Evolutionary conservation across 2,329 filamentous ascomycete species (phyloP), one percentile per base, ranked within the genome.

Genomic region (Paraphoma sp.): DNA sequence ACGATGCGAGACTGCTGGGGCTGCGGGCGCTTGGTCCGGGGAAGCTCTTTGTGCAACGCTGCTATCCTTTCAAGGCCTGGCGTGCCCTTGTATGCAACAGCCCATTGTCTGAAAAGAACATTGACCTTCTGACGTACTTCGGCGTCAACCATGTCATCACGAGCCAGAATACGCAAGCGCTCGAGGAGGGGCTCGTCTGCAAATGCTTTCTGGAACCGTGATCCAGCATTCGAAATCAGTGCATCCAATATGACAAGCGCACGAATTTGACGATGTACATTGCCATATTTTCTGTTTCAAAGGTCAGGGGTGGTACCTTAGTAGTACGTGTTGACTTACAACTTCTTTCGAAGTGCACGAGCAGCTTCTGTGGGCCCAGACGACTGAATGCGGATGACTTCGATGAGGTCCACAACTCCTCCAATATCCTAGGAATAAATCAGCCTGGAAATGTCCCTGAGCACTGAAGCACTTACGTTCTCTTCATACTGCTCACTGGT

Each of bases 311-410:
- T n/a, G 30, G 38, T 17, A 29, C 31, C 41, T 11, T 2, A 17
- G 10, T 4, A 30, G 17, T 11, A 0, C 3, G 10, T 44, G n/a
- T 12, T 16, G 8, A 75, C 86, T 72, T 76, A 89, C 84, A 99
- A 86, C 82, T 98, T 98, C 86, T 99, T 99, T 58, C 95, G 88
- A 68, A 99, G 86, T 46, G 95, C 93, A 72, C 95, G 87, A 51
- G 94, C 92, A 56, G 93, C 93, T 81, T 99, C 95, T 11, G 87
- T 86, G 1, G 95, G 92, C 0, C 95, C 95, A 6, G 91, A 90
- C 28, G 86, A 84, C 78, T 99, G 95, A 56, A 99, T 87, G 64
- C 91, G 90, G 74, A 99, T 91, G 54, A 95, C 92, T 77, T 99
- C 95, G 62, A 98, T 91, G 23, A 99, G 87, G 69, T 98, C 93